Evolutionary conservation across 331 rosid species (phyloP).

Genomic region (Prunus yedoensis): DNA sequence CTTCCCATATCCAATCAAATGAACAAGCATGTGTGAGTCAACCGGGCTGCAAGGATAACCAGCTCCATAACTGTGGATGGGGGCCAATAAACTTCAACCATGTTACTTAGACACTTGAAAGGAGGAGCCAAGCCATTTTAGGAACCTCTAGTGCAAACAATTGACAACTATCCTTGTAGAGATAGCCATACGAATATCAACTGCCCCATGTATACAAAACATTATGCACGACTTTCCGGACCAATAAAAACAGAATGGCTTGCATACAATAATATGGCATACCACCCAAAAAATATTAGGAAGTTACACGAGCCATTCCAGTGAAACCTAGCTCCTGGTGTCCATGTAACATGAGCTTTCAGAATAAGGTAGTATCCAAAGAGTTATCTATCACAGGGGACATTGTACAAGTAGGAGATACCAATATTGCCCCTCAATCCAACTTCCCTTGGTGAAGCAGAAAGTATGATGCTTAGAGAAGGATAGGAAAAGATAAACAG

Average conservation of each 20-base stretch:
- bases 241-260: slow-evolving; percentile 27
- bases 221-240: slow-evolving; percentile 10
- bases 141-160: slow-evolving; percentile 30
- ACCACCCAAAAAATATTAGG: slow-evolving; percentile 21
- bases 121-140: slow-evolving; percentile 38
- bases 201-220: slow-evolving; percentile 22
- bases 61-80: slow-evolving; percentile 99
- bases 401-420: slow-evolving; percentile 24
- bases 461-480: slow-evolving; percentile 11
- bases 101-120: slow-evolving; percentile 32
- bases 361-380: slow-evolving; percentile 27
- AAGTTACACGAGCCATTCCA: slow-evolving; percentile 32
- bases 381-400: slow-evolving; percentile 13
- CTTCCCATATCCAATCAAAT: slow-evolving; percentile 66
- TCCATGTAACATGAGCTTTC: slow-evolving; percentile 49
- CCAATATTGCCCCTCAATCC: slow-evolving; percentile 26
- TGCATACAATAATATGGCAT: slow-evolving; percentile 18
- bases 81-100: slow-evolving; percentile 45
- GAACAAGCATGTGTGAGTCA: slow-evolving; percentile 73
- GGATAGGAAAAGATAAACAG: slow-evolving; percentile 24
- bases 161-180: slow-evolving; percentile 15
- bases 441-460: slow-evolving; percentile 19
- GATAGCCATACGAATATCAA: slow-evolving; percentile 22
- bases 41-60: slow-evolving; percentile 91
- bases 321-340: slow-evolving; percentile 37